phyloP scores from a whole-genome alignment of 805 yeast genomes.

The Kuraishia floccosa region DNA sequence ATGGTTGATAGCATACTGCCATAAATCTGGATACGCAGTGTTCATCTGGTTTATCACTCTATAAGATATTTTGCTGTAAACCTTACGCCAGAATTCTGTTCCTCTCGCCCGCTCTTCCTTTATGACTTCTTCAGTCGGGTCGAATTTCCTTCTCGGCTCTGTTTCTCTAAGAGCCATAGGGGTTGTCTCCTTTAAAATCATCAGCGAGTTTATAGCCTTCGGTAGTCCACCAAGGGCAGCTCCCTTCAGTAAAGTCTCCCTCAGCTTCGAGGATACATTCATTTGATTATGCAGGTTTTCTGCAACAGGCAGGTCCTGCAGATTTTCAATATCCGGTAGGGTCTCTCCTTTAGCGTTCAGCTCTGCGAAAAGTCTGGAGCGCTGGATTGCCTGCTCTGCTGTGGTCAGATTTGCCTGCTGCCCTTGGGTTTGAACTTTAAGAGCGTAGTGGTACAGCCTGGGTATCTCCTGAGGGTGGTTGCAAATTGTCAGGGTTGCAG shows the following conservation, averaged over 20 bases:
- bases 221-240: constrained; percentile 81
- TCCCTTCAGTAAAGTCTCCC: constrained; percentile 73
- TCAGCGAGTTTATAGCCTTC: constrained; percentile 70
- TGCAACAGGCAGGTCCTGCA: not conserved
- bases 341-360: constrained; percentile 5
- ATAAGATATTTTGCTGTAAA: constrained; percentile 64
- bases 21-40: constrained; percentile 76
- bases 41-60: constrained; percentile 60
- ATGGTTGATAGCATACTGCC: constrained; percentile 58
- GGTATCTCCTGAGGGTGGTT: constrained; percentile 80
- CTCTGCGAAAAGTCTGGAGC: constrained; percentile 8
- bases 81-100: constrained; percentile 52
- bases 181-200: constrained; percentile 49
- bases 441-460: constrained; percentile 57
- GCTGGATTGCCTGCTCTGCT: constrained; percentile 13
- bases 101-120: constrained; percentile 31
- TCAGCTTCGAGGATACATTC: constrained; percentile 26
- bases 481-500: constrained; percentile 71
- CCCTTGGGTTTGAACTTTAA: constrained; percentile 13
- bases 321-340: constrained; percentile 7
- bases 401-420: constrained; percentile 8
- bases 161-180: constrained; percentile 34
- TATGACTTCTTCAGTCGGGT: constrained; percentile 9
- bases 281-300: not conserved
- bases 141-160: constrained; percentile 4